Conservation (phyloP, 2,329 filamentous ascomycete genomes). For the Biscogniauxia sp. region DNA sequence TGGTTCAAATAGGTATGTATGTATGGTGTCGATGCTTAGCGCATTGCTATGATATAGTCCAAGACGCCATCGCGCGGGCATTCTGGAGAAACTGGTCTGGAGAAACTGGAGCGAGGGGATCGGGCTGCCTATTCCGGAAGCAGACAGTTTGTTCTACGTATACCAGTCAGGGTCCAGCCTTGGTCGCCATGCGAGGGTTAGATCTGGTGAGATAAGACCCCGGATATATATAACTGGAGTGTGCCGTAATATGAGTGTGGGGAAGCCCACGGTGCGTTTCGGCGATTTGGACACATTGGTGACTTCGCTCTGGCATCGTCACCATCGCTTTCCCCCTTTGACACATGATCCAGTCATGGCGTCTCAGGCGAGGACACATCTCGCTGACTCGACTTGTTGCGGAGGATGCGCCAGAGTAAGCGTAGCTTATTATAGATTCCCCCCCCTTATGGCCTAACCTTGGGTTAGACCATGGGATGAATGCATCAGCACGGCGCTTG, state of each 20-base stretch:
- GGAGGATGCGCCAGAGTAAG: not conserved
- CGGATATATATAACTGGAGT: not conserved
- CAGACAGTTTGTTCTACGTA: not conserved
- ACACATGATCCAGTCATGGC: not conserved
- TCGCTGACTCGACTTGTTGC: not conserved
- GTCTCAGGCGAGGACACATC: not conserved
- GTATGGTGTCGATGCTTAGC: not conserved
- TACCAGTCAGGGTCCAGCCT: not conserved
- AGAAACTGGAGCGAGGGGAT: not conserved
- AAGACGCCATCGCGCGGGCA: not conserved
- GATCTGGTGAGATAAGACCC: not conserved
- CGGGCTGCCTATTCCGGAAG: not conserved
- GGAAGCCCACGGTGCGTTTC: not conserved
- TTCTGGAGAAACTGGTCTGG: not conserved
- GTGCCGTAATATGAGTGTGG: not conserved
- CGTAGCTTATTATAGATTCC: not conserved
- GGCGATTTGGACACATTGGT: not conserved
- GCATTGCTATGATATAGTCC: not conserved
- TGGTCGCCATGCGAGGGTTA: not conserved
- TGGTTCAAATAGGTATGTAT: too few species aligned
- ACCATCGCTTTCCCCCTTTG: not conserved
- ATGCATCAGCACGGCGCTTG: not conserved
- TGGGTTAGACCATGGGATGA: not conserved
- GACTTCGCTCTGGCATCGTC: not conserved
- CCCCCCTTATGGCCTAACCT: not conserved